Base-by-base conservation (phyloP, 2,329 filamentous ascomycete species). In the Chaetothyriales sp. region DNA sequence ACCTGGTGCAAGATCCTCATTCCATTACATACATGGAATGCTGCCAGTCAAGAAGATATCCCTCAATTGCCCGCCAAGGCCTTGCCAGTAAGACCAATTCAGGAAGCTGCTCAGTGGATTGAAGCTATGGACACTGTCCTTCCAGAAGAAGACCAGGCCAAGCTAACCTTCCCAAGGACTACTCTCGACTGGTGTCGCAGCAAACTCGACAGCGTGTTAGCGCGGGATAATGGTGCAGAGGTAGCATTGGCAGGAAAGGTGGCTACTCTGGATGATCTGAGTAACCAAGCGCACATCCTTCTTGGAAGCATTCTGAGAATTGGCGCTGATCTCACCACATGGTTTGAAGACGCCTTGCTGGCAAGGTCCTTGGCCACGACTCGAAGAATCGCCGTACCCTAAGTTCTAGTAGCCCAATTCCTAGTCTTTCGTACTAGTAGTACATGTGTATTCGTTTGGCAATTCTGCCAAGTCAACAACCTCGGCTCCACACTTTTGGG, bases 81-180 rank as follows among this genome's bases (percentile, higher is more conserved):
- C 25, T 6, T 44, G 18, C 18, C 18, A 5, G 7, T n/a, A 44
- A 44, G 15, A 4, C 3, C 40, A n/a, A 44, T n/a, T 44, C 40
- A 44, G 40, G 40, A 44, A n/a, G 40, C 18, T 3, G 40, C 40
- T n/a, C 48, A 44, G 22, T 54, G 51, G 51, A 37, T 54, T 10
- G 33, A 28, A 19, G 51, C 51, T 9, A 48, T 54, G 13, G 44
- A 37, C 6, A 18, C 18, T 1, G 33, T 18, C 7, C 29, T 37
- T 5, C 48, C 52, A 15, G 4, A 22, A 22, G 8, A 33, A 44
- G 18, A 45, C 44, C 44, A 43, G 10, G 15, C 18, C 10, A 44
- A 51, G 18, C 33, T 54, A 18, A 28, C 33, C n/a, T 54, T 44
- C 48, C 48, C 48, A 19, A 20, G 19, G 37, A 19, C 40, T 2